These are phyloP conservation scores for Dillenia suffruticosa DNA, from an alignment of 164 flowering plant species.

Conservation along the genomic window DNA sequence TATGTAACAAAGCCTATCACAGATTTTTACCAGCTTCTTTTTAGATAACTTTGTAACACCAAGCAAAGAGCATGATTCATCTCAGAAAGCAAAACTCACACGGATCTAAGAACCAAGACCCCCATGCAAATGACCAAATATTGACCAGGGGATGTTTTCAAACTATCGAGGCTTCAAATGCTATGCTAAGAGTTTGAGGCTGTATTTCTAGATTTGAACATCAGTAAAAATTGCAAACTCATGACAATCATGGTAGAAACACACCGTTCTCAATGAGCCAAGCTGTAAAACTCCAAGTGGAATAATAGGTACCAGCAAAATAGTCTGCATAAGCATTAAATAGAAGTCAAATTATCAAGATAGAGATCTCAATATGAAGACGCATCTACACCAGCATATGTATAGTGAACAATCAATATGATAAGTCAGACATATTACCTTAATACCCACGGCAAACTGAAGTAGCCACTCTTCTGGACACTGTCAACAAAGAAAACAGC, in stretches of 20 bases:
- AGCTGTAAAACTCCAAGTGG: constrained; percentile 88
- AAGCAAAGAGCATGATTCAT: too few relatives aligned
- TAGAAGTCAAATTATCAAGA: neutral
- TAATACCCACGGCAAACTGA: constrained; percentile 71
- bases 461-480: constrained; percentile 57
- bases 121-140: too few relatives aligned
- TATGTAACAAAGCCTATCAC: too few relatives aligned
- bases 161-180: too few relatives aligned
- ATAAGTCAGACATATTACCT: constrained; percentile 38
- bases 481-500: constrained; percentile 31
- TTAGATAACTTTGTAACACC: too few relatives aligned
- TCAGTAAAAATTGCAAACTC: neutral
- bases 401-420: neutral
- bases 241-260: constrained; percentile 13
- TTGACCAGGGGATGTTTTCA: too few relatives aligned
- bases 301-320: constrained; percentile 70
- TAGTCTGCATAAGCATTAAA: constrained; percentile 56
- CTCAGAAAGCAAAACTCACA: too few relatives aligned
- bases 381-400: neutral
- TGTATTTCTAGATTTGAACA: neutral
- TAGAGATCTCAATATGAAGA: neutral
- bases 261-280: constrained; percentile 72
- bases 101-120: too few relatives aligned
- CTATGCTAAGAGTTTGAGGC: neutral
- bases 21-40: too few relatives aligned